Evolutionary conservation across 176 grass and related monocot genomes (phyloP).

Genomic region (Areca catechu): DNA sequence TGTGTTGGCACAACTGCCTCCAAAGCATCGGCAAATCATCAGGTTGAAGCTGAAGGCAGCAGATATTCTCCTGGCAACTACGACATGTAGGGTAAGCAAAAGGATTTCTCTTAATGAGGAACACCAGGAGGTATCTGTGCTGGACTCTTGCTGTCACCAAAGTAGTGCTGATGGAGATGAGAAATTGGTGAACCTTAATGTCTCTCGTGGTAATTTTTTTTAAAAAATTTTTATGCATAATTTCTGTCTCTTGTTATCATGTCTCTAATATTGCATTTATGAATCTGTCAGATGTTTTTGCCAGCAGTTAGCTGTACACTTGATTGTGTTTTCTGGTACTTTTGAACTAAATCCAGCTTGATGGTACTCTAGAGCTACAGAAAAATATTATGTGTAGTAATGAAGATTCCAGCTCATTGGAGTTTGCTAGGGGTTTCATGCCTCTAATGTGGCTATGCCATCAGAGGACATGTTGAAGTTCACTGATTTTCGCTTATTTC

Average conservation of each 20-base stretch:
- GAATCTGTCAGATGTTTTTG: too few species aligned
- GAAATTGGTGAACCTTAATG: constrained; percentile 26
- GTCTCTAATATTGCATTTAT: too few species aligned
- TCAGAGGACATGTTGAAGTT: too few species aligned
- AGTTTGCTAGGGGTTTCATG: too few species aligned
- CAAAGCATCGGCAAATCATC: constrained; percentile 86
- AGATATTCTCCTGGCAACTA: constrained; percentile 42
- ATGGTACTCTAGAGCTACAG: too few species aligned
- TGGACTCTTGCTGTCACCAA: neutral
- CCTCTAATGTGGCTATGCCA: too few species aligned
- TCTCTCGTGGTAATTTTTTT: constrained; percentile 16
- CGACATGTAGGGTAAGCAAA: constrained; percentile 19
- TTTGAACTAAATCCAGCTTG: too few species aligned
- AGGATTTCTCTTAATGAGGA: constrained; percentile 2
- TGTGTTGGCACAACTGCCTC: constrained; percentile 73
- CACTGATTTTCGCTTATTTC: constrained; percentile 3
- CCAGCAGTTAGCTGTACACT: too few species aligned
- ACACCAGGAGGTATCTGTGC: constrained; percentile 1
- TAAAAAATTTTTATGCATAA: neutral
- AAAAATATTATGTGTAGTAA: too few species aligned
- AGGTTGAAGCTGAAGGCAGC: constrained; percentile 54
- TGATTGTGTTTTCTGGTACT: too few species aligned
- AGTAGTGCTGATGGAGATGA: constrained; percentile 22
- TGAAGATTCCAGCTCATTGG: too few species aligned
- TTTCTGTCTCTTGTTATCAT: neutral